Evolutionary conservation across 2,329 filamentous ascomycete species (phyloP).

Genomic region (Phoma sp.): DNA sequence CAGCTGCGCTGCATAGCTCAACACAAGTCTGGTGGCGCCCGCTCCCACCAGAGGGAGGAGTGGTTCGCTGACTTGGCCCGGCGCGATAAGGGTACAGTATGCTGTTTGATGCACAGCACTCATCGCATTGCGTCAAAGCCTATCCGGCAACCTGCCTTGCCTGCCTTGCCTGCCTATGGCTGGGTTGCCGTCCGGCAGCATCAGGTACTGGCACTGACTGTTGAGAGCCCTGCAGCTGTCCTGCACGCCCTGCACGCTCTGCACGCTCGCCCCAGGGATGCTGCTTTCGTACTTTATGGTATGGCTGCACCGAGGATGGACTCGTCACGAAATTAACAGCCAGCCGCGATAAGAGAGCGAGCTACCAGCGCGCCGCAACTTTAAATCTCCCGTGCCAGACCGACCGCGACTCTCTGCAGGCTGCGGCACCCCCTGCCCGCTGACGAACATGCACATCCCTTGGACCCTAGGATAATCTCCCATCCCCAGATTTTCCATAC

Average conservation of each 20-base stretch:
- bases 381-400: slow-evolving; percentile 8
- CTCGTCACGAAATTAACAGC: slow-evolving; percentile 10
- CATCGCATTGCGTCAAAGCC: background rate
- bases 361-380: slow-evolving; percentile 4
- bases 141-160: no score
- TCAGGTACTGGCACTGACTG: slow-evolving; percentile 8
- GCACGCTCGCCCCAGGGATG: background rate
- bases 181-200: background rate
- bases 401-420: background rate
- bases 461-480: slow-evolving; percentile 5
- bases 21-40: slow-evolving; percentile 13
- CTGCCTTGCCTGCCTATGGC: background rate
- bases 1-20: slow-evolving; percentile 4
- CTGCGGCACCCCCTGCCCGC: slow-evolving; percentile 3
- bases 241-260: background rate
- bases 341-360: slow-evolving; percentile 18
- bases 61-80: background rate
- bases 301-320: background rate
- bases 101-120: background rate
- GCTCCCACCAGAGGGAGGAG: background rate
- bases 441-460: slow-evolving; percentile 5
- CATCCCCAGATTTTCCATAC: slow-evolving; percentile 15
- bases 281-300: background rate
- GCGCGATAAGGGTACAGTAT: slow-evolving; percentile 6
- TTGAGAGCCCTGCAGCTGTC: slow-evolving; percentile 9